Percentiles rank a stretch among this genome's conserved stretches.
Conservation (phyloP, 768 basidiomycete genomes). For the Cytidiella melzeri region DNA sequence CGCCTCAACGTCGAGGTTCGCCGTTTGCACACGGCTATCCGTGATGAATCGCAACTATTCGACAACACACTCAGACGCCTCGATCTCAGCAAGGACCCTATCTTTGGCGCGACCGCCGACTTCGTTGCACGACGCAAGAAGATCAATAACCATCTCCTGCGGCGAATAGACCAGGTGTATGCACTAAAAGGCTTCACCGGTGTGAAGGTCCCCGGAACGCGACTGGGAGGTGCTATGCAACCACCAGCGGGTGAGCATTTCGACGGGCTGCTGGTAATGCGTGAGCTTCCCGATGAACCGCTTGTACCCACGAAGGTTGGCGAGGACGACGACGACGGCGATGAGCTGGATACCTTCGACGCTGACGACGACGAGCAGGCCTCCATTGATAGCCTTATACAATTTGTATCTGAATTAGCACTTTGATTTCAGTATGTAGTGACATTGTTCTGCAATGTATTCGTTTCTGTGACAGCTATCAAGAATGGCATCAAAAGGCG, state of each 20-base stretch:
- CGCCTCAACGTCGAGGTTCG: constrained; percentile 21
- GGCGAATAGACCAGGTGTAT: constrained; percentile 5
- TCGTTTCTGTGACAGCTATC: too few species aligned
- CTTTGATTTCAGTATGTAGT: not conserved
- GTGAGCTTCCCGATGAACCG: not conserved
- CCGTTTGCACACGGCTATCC: constrained; percentile 21
- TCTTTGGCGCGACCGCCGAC: not conserved
- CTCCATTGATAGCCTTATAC: not conserved
- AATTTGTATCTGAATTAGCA: not conserved
- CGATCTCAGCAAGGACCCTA: not conserved
- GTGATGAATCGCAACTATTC: constrained; percentile 16
- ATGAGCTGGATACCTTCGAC: not conserved
- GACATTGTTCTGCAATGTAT: not conserved
- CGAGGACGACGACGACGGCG: not conserved
- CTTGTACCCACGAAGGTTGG: not conserved
- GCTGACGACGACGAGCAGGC: not conserved
- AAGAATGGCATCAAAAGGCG: too few species aligned
- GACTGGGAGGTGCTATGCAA: not conserved
- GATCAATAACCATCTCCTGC: constrained; percentile 4
- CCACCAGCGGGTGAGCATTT: not conserved
- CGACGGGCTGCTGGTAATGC: not conserved
- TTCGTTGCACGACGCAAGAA: constrained; percentile 1
- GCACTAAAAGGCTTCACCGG: constrained; percentile 6
- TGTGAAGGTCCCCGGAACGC: not conserved
- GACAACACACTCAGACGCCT: not conserved